These are phyloP conservation scores for Oryza nivara DNA, from an alignment of 176 grass and related monocot species.

Conservation along the genomic window DNA sequence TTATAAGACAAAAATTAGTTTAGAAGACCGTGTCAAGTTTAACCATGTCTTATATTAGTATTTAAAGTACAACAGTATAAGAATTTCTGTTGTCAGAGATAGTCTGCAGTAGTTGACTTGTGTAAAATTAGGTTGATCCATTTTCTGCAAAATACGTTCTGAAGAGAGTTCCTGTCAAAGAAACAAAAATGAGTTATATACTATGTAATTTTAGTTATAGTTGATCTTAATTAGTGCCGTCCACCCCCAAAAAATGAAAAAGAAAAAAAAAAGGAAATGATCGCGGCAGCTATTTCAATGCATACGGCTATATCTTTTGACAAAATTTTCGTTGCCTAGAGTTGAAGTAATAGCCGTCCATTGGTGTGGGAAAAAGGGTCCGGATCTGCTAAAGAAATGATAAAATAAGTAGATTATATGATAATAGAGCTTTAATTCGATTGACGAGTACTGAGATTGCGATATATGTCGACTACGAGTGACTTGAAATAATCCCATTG, in stretches of 20 bases:
- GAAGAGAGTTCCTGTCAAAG: too few relatives aligned
- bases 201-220: too few relatives aligned
- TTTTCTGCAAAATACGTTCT: too few relatives aligned
- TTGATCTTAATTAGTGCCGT: too few relatives aligned
- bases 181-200: too few relatives aligned
- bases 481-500: not conserved
- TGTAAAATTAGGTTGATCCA: too few relatives aligned
- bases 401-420: not conserved
- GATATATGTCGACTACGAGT: not conserved
- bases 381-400: not conserved
- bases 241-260: not conserved
- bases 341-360: conserved; percentile 35
- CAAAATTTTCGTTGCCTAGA: conserved; percentile 1
- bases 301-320: not conserved
- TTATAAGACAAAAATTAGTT: too few relatives aligned
- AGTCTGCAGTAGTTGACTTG: too few relatives aligned
- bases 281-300: not conserved
- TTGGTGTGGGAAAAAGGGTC: conserved; percentile 7
- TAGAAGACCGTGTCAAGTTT: too few relatives aligned
- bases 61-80: too few relatives aligned
- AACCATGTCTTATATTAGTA: too few relatives aligned
- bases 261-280: not conserved
- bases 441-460: conserved; percentile 5
- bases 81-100: too few relatives aligned
- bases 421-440: conserved; percentile 22